Evolutionary conservation across 306 rosid genomes (phyloP).

Genomic region (Erythrophleum fordii): DNA sequence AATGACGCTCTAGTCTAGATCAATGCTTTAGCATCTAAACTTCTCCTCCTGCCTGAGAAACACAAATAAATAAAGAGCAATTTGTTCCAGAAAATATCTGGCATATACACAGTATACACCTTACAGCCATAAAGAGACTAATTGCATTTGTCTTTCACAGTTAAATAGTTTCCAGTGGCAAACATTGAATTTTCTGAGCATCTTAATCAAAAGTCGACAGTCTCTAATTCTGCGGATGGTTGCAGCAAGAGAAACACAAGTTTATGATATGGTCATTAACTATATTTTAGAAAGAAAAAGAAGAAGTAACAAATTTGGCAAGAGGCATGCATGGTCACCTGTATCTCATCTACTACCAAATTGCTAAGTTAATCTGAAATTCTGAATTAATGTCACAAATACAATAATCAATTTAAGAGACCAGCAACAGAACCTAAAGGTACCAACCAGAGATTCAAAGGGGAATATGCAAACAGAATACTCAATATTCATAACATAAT

Average conservation of each 20-base stretch:
- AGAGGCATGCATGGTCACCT: not conserved
- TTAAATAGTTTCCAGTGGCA: not conserved
- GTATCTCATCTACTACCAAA: not conserved
- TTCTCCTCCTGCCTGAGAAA: not conserved
- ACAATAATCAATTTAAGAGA: not conserved
- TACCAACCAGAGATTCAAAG: constrained; percentile 23
- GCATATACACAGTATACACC: not conserved
- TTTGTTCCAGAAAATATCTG: not conserved
- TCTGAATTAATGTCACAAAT: constrained; percentile 9
- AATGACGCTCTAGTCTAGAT: not conserved
- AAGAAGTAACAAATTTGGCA: not conserved
- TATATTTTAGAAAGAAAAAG: not conserved
- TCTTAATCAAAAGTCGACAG: not conserved
- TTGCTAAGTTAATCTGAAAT: constrained; percentile 1
- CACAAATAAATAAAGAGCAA: not conserved
- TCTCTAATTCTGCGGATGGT: not conserved
- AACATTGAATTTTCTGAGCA: not conserved
- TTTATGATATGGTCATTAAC: not conserved
- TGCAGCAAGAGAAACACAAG: not conserved
- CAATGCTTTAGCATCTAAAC: not conserved
- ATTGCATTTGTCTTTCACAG: not conserved
- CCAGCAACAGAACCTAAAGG: constrained; percentile 24
- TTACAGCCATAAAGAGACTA: not conserved
- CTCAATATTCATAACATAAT: constrained; percentile 14
- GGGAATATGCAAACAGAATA: constrained; percentile 17